Base-by-base conservation (phyloP, 192 early-diverging fungal genomes). In the Entomortierella parvispora region DNA sequence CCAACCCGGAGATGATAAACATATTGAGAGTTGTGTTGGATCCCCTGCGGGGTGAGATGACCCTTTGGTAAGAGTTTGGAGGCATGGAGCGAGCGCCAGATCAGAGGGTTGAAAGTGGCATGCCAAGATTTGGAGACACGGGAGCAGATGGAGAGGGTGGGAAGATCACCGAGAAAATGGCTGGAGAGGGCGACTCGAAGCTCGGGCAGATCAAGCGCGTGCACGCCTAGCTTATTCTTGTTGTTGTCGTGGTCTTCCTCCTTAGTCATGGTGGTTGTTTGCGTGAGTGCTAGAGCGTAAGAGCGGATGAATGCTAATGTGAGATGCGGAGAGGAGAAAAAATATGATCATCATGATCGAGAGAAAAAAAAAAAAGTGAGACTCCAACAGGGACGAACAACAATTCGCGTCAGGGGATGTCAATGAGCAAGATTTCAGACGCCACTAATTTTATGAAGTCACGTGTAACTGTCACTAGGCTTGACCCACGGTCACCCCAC, bases 51-150 rank as follows among this genome's bases (percentile, higher is more conserved):
- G 20, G 49, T 22, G 26, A 65, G 42, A 29, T 55, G 50, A 17
- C 51, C 40, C 28, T 26, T 7, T 0, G 51, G 63, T 2, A 54
- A 44, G 4, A 59, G 34, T 1, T 42, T 34, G 17, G 58, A 25
- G 4, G 25, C 26, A 15, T 22, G 42, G 3, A 59, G 28, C 10
- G 25, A 18, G 3, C 42, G 34, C 58, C 58, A 59, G 18, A 59
- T 32, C 7, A 28, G 22, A 26, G 58, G 58, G 12, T 52, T 65
- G 4, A 65, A 65, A 1, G 63, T 42, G 3, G 23, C 44, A 20
- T 49, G 29, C 60, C 47, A 62, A 20, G 60, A 40, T 20, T 52
- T 51, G 49, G 3, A 18, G 5, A 52, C 62, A 37, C 23, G 48
- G 28, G 11, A 26, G 17, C 49, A 52, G 29, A 34, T 34, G 4